These are phyloP conservation scores for Sisymbrium altissimum DNA, from an alignment of 345 rosid genomes.

Conservation along the genomic window DNA sequence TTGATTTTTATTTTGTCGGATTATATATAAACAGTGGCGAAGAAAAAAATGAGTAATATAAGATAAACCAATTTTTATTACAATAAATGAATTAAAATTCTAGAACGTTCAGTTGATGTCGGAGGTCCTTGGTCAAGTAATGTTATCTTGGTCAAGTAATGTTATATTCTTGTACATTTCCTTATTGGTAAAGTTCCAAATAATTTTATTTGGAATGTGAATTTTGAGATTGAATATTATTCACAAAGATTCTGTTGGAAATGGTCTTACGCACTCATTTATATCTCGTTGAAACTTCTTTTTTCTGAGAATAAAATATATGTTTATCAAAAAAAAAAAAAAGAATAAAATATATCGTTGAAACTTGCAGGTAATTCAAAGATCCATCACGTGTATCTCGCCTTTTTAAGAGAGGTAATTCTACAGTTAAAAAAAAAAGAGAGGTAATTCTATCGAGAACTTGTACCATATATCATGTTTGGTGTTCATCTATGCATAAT, in stretches of 20 bases:
- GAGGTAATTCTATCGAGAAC: background rate
- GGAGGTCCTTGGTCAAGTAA: slow-evolving; percentile 20
- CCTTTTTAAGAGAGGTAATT: background rate
- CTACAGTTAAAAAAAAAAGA: too few relatives aligned
- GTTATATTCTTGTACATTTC: background rate
- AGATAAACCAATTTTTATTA: background rate
- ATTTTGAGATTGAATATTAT: background rate
- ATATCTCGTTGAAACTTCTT: too few relatives aligned
- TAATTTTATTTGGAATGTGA: background rate
- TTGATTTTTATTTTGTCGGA: background rate
- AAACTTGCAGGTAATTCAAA: background rate
- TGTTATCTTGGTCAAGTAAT: slow-evolving; percentile 1
- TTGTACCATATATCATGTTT: background rate
- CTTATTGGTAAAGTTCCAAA: background rate
- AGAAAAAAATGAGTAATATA: background rate
- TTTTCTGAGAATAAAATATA: too few relatives aligned
- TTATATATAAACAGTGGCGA: background rate
- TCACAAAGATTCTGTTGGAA: background rate
- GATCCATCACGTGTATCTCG: background rate
- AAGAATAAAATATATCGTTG: too few relatives aligned
- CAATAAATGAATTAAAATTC: background rate
- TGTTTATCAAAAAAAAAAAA: too few relatives aligned
- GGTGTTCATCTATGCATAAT: background rate
- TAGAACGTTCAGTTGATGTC: slow-evolving; percentile 16
- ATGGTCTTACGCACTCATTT: background rate